Evolutionary conservation across 2,329 filamentous ascomycete species (phyloP), one percentile per base, ranked within the genome.

Genomic region (Magnaporthiopsis incrustans): DNA sequence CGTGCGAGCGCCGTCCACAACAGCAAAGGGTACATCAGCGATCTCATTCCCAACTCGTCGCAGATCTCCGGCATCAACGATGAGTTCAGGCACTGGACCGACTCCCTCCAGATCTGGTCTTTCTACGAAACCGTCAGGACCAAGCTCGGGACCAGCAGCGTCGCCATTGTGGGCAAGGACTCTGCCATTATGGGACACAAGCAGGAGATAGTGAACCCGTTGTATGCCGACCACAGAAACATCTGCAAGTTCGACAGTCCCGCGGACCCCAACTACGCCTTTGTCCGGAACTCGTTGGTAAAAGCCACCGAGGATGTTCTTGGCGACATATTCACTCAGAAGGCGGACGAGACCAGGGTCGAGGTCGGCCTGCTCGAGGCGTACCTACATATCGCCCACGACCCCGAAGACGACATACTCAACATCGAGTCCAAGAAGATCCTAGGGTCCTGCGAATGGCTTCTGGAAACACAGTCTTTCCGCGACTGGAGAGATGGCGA

Each of bases 11-110:
- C 62, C 18, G n/a, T 25, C 11, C 65, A 61, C 10, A 67, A 62
- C 38, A 64, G 65, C 26, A 66, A 63, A 5, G 63, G 60, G n/a
- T 73, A 70, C 44, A 65, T 73, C 12, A 63, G 63, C 1, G 70
- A 73, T 22, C 38, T 73, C 8, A 59, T 60, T 12, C 62, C 64
- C 12, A 66, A 66, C 12, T 72, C 70, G 1, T 27, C 35, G 2
- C 63, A 66, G 2, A 62, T 70, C n/a, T 66, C 73, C 59, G 69
- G 73, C 3, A 74, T 82, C 63, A 82, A 82, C 67, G 77, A 81
- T 3, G 68, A 74, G 35, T 82, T 82, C 66, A 75, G 76, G 0
- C 73, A 79, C 60, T 68, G 75, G 65, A 73, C 74, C 0, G 66
- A 69, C 4, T 69, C 71, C 25, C 65, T 81, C 1, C 67, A 72